phyloP scores from a whole-genome alignment of 805 yeast species.

The Ogataea nakhonphanomensis region DNA sequence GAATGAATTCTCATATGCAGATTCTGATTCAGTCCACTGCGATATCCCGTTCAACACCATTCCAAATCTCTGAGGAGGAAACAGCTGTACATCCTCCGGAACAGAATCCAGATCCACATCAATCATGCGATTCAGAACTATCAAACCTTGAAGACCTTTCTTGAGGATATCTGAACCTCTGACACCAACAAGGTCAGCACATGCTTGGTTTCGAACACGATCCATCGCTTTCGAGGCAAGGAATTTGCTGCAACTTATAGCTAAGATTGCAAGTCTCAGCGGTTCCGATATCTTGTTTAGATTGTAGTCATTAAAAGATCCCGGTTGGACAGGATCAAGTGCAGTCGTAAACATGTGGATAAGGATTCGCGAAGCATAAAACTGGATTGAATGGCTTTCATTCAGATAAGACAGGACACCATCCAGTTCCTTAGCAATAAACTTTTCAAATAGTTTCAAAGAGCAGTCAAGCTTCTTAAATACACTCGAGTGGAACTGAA shows the following conservation, averaged over 20 bases:
- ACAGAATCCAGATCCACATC: conserved; percentile 30
- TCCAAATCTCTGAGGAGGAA: conserved; percentile 61
- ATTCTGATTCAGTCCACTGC: conserved; percentile 60
- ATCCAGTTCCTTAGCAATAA: not conserved
- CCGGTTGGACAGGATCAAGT: conserved; percentile 24
- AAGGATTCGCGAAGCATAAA: not conserved
- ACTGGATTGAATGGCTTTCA: conserved; percentile 1
- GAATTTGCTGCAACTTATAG: conserved; percentile 35
- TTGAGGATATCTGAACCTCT: conserved; percentile 38
- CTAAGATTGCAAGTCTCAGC: conserved; percentile 35
- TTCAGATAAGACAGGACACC: not conserved
- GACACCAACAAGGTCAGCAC: conserved; percentile 62
- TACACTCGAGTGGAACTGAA: not conserved
- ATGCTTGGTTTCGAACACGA: conserved; percentile 55
- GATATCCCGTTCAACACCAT: conserved; percentile 55
- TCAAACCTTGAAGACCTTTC: conserved; percentile 44
- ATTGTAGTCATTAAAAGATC: conserved; percentile 25
- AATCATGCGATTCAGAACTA: conserved; percentile 45
- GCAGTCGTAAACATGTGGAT: not conserved
- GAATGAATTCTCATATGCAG: conserved; percentile 57
- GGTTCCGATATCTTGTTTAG: conserved; percentile 35
- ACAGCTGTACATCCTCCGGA: conserved; percentile 33
- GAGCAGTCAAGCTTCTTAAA: not conserved
- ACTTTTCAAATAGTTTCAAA: not conserved
- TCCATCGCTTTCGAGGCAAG: conserved; percentile 39